These are phyloP conservation scores for Geranium brycei DNA, from an alignment of 345 rosid species.

Conservation along the genomic window DNA sequence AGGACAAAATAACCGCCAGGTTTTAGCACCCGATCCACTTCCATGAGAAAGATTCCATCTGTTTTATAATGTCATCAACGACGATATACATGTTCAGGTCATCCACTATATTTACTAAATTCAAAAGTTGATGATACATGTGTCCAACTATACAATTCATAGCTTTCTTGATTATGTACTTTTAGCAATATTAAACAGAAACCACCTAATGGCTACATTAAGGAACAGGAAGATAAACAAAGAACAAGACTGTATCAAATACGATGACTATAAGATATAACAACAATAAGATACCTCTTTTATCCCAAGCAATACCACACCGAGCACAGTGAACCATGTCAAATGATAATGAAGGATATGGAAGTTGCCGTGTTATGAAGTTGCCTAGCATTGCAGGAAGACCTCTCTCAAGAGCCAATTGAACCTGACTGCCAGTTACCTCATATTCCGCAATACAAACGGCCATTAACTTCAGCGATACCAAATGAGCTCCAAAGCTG, in stretches of 20 bases:
- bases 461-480: constrained; percentile 69
- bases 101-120: background rate
- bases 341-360: constrained; percentile 76
- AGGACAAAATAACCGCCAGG: constrained; percentile 96
- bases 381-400: constrained; percentile 94
- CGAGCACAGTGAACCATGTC: constrained; percentile 98
- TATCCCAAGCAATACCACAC: constrained; percentile 75
- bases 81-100: background rate
- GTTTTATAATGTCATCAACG: constrained; percentile 9
- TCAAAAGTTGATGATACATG: background rate
- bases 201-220: background rate
- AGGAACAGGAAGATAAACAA: background rate
- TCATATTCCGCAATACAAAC: constrained; percentile 86
- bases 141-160: background rate
- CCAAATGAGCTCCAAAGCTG: constrained; percentile 90
- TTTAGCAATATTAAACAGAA: too few species aligned
- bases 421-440: constrained; percentile 95
- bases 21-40: constrained; percentile 83
- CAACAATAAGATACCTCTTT: constrained; percentile 44
- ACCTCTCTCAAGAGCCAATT: constrained; percentile 93
- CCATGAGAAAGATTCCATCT: constrained; percentile 85
- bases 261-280: too few species aligned
- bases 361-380: constrained; percentile 72
- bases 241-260: background rate
- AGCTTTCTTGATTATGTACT: background rate